Evolutionary conservation across 352 stramenopile genomes (phyloP), one percentile per base, ranked within the genome.

Genomic region (Pythium utonaiense): DNA sequence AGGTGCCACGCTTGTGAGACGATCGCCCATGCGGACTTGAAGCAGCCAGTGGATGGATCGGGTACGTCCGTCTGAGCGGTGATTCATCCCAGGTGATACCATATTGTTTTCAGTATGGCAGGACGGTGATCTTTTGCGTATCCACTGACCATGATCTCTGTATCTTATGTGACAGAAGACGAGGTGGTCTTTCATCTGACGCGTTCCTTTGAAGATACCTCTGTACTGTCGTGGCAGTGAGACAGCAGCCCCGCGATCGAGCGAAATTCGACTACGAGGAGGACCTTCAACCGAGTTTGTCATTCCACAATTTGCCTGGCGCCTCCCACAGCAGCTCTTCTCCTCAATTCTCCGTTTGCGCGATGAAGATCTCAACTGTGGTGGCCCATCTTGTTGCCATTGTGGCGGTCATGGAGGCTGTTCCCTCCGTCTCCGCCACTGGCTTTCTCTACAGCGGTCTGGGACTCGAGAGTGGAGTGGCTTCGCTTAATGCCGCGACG

Each of bases 321-420:
- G 25, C 21, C 22, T 1, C 36, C 40, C 40, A 47, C 40, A 47
- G 22, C 40, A 25, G 17, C 40, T 47, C 17, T 19, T 47, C 40
- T 47, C 40, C 7, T 13, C 19, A 27, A 19, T 8, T 25, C n/a
- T 57, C 25, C 21, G 13, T 40, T 22, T 14, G 17, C 22, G 47
- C 6, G 10, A 59, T 59, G 53, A 59, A 59, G 36, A 28, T 59
- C 40, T 27, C 33, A 17, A 25, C 38, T 30, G 24, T 50, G 22
- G 34, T 59, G n/a, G 38, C 53, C 12, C 53, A 59, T 27, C 53
- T 59, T 19, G 28, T 42, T 16, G 36, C 38, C 14, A 22, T 59
- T 40, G 53, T 31, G 19, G 36, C 21, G 19, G 53, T 40, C 31
- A 40, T 59, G 31, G 53, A 59, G 53, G 40, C 40, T 8, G 12